Conservation (phyloP, 2,329 filamentous ascomycete species). For the Botrytis fragariae region DNA sequence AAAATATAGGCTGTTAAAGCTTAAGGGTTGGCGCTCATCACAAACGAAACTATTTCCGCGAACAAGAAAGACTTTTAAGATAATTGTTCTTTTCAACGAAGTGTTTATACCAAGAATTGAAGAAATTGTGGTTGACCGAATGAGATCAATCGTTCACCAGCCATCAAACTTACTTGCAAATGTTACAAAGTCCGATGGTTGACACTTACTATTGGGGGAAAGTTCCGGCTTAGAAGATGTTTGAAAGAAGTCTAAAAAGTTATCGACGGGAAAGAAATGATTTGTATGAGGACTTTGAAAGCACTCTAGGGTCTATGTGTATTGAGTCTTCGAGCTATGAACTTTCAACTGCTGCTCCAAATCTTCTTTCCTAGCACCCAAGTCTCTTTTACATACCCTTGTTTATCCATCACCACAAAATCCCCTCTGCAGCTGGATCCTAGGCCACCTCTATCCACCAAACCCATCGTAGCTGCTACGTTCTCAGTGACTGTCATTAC, state of each 20-base stretch:
- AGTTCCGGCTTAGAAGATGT: neutral
- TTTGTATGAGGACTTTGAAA: neutral
- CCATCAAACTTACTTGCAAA: neutral
- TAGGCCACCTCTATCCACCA: constrained; percentile 32
- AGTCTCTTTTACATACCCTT: constrained; percentile 30
- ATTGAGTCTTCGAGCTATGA: neutral
- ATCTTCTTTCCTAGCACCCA: constrained; percentile 33
- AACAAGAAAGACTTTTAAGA: neutral
- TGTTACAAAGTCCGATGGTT: neutral
- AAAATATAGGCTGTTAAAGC: neutral
- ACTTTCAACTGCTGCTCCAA: constrained; percentile 1
- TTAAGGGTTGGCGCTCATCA: neutral
- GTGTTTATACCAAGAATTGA: neutral
- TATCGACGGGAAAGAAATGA: neutral
- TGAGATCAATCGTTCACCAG: neutral
- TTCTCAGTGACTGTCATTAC: constrained; percentile 37
- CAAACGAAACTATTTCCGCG: neutral
- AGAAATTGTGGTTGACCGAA: neutral
- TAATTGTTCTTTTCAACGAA: neutral
- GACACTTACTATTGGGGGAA: neutral
- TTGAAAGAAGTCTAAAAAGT: neutral
- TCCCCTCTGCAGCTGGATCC: constrained; percentile 33
- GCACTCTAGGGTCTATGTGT: neutral
- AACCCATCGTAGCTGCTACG: constrained; percentile 31
- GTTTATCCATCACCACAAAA: constrained; percentile 32